These are phyloP conservation scores for Syzygium grande DNA, from an alignment of 345 rosid genomes.

Conservation along the genomic window DNA sequence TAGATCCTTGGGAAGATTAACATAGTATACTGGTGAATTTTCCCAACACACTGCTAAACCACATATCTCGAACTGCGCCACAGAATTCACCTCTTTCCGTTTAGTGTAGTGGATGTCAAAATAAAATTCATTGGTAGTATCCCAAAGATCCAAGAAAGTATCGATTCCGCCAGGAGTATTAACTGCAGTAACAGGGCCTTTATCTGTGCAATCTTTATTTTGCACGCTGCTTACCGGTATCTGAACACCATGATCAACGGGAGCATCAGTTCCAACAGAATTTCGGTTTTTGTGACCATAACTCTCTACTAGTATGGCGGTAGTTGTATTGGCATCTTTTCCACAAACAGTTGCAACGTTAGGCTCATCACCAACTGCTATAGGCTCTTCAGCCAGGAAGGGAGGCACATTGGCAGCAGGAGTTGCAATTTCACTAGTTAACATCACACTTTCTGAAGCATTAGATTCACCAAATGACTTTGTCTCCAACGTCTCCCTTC, in stretches of 20 bases:
- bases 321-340: constrained; percentile 5
- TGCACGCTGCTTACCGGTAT: not conserved
- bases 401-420: constrained; percentile 14
- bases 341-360: constrained; percentile 4
- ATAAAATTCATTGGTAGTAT: constrained; percentile 49
- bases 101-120: constrained; percentile 82
- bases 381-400: constrained; percentile 14
- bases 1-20: constrained; percentile 77
- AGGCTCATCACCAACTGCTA: constrained; percentile 18
- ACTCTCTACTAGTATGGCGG: constrained; percentile 7
- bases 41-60: constrained; percentile 95
- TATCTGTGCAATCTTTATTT: constrained; percentile 19
- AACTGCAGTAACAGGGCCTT: constrained; percentile 69
- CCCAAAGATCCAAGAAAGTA: constrained; percentile 84
- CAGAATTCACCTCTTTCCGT: constrained; percentile 34
- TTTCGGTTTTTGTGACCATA: constrained; percentile 10
- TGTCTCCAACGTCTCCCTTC: constrained; percentile 21
- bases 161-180: constrained; percentile 70
- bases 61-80: constrained; percentile 58
- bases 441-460: constrained; percentile 25
- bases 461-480: constrained; percentile 22
- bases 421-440: constrained; percentile 11
- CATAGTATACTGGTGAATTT: constrained; percentile 72
- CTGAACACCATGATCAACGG: not conserved
- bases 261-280: constrained; percentile 1